A percentile compares a stretch with the other conserved stretches of the same genome.
Evolutionary conservation across 345 rosid species (phyloP).

Genomic region (Populus simonii): DNA sequence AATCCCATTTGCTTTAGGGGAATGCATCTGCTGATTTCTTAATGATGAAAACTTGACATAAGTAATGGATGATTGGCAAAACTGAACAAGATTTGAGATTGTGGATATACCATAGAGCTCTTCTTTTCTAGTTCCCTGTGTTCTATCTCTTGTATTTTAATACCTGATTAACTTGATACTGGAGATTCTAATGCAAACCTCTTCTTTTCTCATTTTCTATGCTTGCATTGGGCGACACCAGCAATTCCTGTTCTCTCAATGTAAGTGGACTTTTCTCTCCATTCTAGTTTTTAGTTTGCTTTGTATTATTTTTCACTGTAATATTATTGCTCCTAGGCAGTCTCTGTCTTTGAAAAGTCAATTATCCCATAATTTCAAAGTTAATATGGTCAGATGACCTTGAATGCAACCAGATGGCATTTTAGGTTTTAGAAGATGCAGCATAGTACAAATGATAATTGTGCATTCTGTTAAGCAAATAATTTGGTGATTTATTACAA

Average conservation of each 20-base stretch:
- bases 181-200: constrained; percentile 31
- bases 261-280: constrained; percentile 52
- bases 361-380: not conserved
- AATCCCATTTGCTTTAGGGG: constrained; percentile 8
- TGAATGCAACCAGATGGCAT: not conserved
- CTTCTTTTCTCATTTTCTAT: constrained; percentile 32
- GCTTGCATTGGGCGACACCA: constrained; percentile 49
- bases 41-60: not conserved
- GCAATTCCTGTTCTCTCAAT: constrained; percentile 96
- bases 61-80: not conserved
- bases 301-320: not conserved
- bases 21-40: constrained; percentile 11
- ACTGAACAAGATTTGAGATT: not conserved
- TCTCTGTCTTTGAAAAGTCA: not conserved
- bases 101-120: not conserved
- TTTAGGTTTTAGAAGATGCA: not conserved
- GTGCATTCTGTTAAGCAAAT: not conserved
- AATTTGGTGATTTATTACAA: not conserved
- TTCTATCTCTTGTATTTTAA: not conserved
- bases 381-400: not conserved
- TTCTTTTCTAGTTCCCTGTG: not conserved
- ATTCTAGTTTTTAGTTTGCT: not conserved
- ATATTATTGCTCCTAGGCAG: not conserved
- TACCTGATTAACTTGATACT: not conserved
- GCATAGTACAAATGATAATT: not conserved